A percentile compares a stretch with the other conserved stretches of the same genome.
Conservation (phyloP, 805 yeast genomes). For the Metschnikowia proteae region DNA sequence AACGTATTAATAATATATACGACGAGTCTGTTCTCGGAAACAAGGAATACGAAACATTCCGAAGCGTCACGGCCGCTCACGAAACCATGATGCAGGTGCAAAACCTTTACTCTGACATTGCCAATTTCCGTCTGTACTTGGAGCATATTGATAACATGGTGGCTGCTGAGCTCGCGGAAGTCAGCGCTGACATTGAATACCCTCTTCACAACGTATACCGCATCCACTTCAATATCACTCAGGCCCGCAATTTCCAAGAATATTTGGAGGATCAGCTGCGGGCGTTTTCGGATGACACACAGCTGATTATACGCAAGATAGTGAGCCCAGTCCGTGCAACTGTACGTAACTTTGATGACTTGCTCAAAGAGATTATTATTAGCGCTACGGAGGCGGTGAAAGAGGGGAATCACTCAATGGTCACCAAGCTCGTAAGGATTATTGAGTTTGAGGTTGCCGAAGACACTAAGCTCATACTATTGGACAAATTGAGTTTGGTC, state of each 20-base stretch:
- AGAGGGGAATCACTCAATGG: conserved; percentile 61
- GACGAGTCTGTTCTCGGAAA: conserved; percentile 57
- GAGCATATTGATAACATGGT: conserved; percentile 51
- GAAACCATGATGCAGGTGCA: conserved; percentile 71
- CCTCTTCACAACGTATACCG: conserved; percentile 54
- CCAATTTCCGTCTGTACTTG: conserved; percentile 50
- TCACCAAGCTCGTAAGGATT: conserved; percentile 69
- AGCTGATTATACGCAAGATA: conserved; percentile 59
- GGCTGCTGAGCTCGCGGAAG: conserved; percentile 38
- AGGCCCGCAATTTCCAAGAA: conserved; percentile 75
- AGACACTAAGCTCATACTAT: conserved; percentile 53
- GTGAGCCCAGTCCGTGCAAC: conserved; percentile 44
- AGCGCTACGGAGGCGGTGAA: conserved; percentile 71
- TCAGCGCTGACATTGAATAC: conserved; percentile 30
- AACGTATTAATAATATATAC: conserved; percentile 47
- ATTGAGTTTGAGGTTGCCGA: conserved; percentile 77
- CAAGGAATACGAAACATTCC: conserved; percentile 63
- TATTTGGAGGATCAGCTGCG: conserved; percentile 56
- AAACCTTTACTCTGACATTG: conserved; percentile 58
- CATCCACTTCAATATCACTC: conserved; percentile 67
- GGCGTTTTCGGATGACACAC: conserved; percentile 55
- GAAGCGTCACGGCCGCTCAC: conserved; percentile 61
- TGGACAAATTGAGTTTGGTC: conserved; percentile 25
- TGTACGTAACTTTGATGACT: conserved; percentile 56
- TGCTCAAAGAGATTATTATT: conserved; percentile 62